Evolutionary conservation across 2,329 filamentous ascomycete species (phyloP), one percentile per base, ranked within the genome.

Genomic region (Penicillium sp.): DNA sequence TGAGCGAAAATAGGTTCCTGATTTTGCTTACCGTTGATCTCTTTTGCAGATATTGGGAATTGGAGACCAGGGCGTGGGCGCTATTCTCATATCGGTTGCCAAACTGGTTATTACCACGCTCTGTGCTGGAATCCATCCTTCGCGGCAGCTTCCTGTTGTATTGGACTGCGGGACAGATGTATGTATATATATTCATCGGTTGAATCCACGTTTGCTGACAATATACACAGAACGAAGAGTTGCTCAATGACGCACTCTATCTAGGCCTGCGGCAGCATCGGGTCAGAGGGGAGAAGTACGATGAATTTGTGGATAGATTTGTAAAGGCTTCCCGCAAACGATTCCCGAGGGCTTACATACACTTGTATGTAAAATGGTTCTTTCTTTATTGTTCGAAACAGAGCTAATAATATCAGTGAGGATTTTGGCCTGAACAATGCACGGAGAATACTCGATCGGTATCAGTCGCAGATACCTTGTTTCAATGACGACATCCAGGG

Each of bases 401-500:
- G 0, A 47, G 41, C 60, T 61, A 49, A 66, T 39, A 8, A 38
- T 17, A 7, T 6, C 15, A 76, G 73, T 66, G 90, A 96, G 68
- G 92, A 96, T 69, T 96, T 96, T 76, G 91, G 91, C 0, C 76
- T 96, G 0, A 74, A 74, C 1, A 96, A 96, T 67, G 89, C 90
- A 0, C 82, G 89, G 31, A 83, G 89, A 4, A 83, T 96, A 2
- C 80, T 96, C 0, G 89, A 96, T 59, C 83, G 81, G 36, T 96
- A 94, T 67, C 84, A 88, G 1, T 81, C 87, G 0, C 70, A 89
- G 49, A 87, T 93, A 8, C 82, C 91, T 0, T 96, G 91, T 72
- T 96, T 96, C 80, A 96, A 96, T 68, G 92, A 96, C 58, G 91
- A 96, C 71, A 87, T 96, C 0, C 91, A 96, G 73, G 92, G 91